A percentile compares a stretch with the other conserved stretches of the same genome.
Evolutionary conservation across 2,329 filamentous ascomycete genomes (phyloP).

Genomic region (Diaporthe amygdali): DNA sequence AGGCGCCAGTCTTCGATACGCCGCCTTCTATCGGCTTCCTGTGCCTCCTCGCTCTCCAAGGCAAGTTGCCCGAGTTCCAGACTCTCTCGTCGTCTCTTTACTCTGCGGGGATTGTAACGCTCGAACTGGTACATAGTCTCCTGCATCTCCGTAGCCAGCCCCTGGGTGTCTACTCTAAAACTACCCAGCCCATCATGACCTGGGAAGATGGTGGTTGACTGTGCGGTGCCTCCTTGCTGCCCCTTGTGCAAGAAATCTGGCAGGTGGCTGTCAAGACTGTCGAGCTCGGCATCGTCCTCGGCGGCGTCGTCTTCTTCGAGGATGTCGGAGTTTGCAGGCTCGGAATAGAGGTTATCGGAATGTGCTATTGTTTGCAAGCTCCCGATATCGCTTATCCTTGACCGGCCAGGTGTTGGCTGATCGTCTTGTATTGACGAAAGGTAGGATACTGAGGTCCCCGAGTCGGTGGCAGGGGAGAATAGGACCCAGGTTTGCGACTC

Average conservation of each 20-base stretch:
- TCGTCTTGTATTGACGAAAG: conserved; percentile 71
- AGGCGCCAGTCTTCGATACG: conserved; percentile 91
- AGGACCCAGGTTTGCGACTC: conserved; percentile 95
- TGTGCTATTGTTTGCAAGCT: conserved; percentile 74
- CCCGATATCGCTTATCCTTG: conserved; percentile 79
- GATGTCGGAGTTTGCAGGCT: conserved; percentile 38
- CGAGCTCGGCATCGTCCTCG: conserved; percentile 80
- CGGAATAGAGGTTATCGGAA: conserved; percentile 47
- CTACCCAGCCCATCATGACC: conserved; percentile 90
- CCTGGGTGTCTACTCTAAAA: conserved; percentile 70
- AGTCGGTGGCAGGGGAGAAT: conserved; percentile 77
- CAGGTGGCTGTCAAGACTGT: conserved; percentile 91
- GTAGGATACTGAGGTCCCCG: conserved; percentile 66
- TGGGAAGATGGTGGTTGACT: conserved; percentile 76
- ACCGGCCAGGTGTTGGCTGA: conserved; percentile 70
- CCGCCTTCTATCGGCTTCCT: conserved; percentile 76
- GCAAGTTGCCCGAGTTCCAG: conserved; percentile 56
- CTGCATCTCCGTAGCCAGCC: conserved; percentile 65
- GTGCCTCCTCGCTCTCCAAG: conserved; percentile 57
- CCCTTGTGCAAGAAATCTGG: conserved; percentile 71
- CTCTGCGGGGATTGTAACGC: conserved; percentile 75
- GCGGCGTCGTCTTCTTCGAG: conserved; percentile 38
- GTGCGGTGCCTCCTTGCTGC: conserved; percentile 46
- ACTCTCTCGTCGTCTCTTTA: conserved; percentile 59
- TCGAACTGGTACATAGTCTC: conserved; percentile 92